These are phyloP conservation scores for Hemileccinum impolitum DNA, from an alignment of 768 basidiomycete species.

Conservation along the genomic window DNA sequence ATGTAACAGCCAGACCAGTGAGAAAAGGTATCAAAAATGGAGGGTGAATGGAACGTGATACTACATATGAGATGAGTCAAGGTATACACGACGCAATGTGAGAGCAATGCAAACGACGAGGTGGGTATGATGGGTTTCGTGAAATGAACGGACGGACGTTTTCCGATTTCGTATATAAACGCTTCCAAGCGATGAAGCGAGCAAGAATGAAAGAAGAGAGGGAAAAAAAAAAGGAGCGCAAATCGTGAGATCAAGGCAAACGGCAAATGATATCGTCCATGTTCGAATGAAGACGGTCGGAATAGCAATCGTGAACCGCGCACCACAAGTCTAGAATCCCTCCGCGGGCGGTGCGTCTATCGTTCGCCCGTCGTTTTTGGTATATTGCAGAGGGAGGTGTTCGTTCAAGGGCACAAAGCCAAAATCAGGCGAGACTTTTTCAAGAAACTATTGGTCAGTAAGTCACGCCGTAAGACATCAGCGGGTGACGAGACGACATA, in stretches of 20 bases:
- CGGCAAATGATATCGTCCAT: constrained; percentile 29
- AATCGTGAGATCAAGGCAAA: constrained; percentile 32
- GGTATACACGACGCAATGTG: constrained; percentile 38
- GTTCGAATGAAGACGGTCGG: constrained; percentile 32
- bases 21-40: constrained; percentile 35
- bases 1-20: constrained; percentile 27
- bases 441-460: constrained; percentile 45
- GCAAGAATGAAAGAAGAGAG: constrained; percentile 22
- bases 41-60: constrained; percentile 34
- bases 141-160: constrained; percentile 32
- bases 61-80: constrained; percentile 35
- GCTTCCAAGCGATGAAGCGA: constrained; percentile 27
- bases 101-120: constrained; percentile 37
- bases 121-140: constrained; percentile 34
- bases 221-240: constrained; percentile 31
- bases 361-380: constrained; percentile 53
- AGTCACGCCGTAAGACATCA: constrained; percentile 37
- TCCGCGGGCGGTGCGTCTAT: constrained; percentile 31
- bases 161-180: constrained; percentile 35
- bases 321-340: constrained; percentile 30
- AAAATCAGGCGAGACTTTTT: constrained; percentile 76
- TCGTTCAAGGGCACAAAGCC: constrained; percentile 82
- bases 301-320: constrained; percentile 26
- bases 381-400: constrained; percentile 63
- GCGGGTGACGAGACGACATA: constrained; percentile 45